Base-by-base conservation (phyloP, 2,329 filamentous ascomycete genomes). In the Shiraia bambusicola region DNA sequence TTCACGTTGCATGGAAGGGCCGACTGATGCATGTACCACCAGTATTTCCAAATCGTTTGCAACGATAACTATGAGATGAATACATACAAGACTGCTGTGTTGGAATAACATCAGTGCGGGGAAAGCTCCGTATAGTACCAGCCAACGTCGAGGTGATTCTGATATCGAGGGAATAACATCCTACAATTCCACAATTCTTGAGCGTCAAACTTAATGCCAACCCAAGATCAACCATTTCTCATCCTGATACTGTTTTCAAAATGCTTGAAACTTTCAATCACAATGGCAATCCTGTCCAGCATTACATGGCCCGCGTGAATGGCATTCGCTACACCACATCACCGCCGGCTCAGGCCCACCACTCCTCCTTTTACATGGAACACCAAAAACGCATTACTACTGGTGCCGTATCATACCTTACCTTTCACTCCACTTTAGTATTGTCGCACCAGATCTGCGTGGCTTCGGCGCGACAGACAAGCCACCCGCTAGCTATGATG, bases 391-490 rank as follows among this genome's bases (percentile, higher is more conserved):
- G 11, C 45, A 58, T 19, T 59, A 56, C 35, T 69, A 69, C 55
- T 70, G 64, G 64, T 69, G 69, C 49, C 60, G 58, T 2, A 49
- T 70, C 25, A 48, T 65, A 12, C 65, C 67, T 1, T 51, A 63
- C 1, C 53, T 71, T 1, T 68, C 60, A 8, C 49, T 55, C 19
- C 52, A 69, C 45, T 69, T 69, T 49, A 67, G 59, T 0, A 40
- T 70, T 31, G 57, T 70, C 1, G 69, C 66, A 1, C 66, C 66
- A 1, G 66, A 69, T 41, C 50, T 69, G 0, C 56, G 67, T 12
- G 66, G 66, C 1, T 70, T 69, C 31, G 67, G 67, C 16, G 66
- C 66, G n/a, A 68, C 65, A 1, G 67, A 70, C 52, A 70, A 70
- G 39, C 66, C 67, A 0, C 67, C 67, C 1, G 59, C 64, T 3